phyloP scores from a whole-genome alignment of 371 early-diverging fungal genomes.

The Catenaria anguillulae region DNA sequence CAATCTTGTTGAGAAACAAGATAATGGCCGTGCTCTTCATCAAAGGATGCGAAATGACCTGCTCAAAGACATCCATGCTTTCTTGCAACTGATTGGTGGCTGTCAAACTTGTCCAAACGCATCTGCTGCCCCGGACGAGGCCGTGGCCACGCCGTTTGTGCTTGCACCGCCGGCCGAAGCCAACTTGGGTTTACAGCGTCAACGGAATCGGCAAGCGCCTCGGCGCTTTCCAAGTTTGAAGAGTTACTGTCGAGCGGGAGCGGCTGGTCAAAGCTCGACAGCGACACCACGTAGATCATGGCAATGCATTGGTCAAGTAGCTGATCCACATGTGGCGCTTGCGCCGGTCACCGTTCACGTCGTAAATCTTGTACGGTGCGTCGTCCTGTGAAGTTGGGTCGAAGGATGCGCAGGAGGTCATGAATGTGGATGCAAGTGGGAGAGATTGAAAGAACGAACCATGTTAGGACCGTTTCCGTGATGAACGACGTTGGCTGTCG shows the following conservation, averaged over 20 bases:
- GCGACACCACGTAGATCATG: background rate
- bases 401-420: too few species aligned
- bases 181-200: too few species aligned
- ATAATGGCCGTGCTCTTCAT: background rate
- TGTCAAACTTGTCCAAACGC: too few species aligned
- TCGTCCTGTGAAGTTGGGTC: too few species aligned
- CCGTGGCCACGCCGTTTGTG: too few species aligned
- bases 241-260: background rate
- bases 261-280: background rate
- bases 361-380: background rate
- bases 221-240: too few species aligned
- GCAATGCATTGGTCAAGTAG: background rate
- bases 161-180: too few species aligned
- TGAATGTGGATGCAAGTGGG: too few species aligned
- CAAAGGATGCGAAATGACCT: background rate
- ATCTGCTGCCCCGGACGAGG: too few species aligned
- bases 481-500: background rate
- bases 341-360: background rate
- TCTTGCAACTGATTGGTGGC: background rate
- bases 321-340: background rate
- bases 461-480: background rate
- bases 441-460: too few species aligned
- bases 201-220: too few species aligned
- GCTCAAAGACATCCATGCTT: background rate
- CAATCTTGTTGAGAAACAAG: slow-evolving; percentile 3